Evolutionary conservation across 306 rosid genomes (phyloP).

Genomic region (Vigna hirtella): DNA sequence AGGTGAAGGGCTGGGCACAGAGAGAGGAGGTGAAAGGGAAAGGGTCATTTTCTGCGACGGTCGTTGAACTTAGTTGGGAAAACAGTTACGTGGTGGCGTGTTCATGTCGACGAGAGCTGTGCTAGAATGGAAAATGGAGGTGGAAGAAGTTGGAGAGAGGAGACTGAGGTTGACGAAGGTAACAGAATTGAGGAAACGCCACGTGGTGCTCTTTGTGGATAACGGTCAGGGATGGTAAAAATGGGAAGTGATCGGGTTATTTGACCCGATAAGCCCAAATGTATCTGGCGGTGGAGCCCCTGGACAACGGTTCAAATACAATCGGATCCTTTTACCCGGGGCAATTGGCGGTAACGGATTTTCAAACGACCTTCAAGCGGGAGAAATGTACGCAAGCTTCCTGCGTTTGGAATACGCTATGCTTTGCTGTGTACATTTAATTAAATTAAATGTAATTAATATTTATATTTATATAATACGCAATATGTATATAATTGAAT

Average conservation of each 20-base stretch:
- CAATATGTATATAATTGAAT: too few relatives aligned
- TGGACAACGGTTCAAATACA: not conserved
- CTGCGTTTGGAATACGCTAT: not conserved
- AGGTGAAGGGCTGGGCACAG: conserved; percentile 56
- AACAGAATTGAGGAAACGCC: conserved; percentile 57
- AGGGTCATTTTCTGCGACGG: conserved; percentile 58
- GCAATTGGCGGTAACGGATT: conserved; percentile 49
- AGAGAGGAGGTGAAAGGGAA: conserved; percentile 58
- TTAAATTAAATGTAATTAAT: too few relatives aligned
- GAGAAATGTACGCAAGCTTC: conserved; percentile 20
- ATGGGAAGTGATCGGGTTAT: conserved; percentile 25
- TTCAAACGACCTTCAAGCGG: conserved; percentile 49
- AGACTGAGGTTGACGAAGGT: not conserved
- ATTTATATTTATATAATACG: too few relatives aligned
- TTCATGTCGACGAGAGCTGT: not conserved
- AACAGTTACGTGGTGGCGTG: conserved; percentile 20
- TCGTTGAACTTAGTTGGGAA: conserved; percentile 45
- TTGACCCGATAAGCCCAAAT: conserved; percentile 30
- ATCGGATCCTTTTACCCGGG: conserved; percentile 24
- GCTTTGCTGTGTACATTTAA: too few relatives aligned
- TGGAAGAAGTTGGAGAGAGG: conserved; percentile 9
- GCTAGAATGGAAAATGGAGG: conserved; percentile 11
- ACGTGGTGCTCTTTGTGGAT: conserved; percentile 74
- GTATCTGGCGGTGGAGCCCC: not conserved
- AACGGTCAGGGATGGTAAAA: conserved; percentile 41